Percentiles rank a stretch among this genome's conserved stretches.
These are phyloP conservation scores for Blastocladiella britannica DNA, from an alignment of 192 early-diverging fungal species.

Conservation along the genomic window DNA sequence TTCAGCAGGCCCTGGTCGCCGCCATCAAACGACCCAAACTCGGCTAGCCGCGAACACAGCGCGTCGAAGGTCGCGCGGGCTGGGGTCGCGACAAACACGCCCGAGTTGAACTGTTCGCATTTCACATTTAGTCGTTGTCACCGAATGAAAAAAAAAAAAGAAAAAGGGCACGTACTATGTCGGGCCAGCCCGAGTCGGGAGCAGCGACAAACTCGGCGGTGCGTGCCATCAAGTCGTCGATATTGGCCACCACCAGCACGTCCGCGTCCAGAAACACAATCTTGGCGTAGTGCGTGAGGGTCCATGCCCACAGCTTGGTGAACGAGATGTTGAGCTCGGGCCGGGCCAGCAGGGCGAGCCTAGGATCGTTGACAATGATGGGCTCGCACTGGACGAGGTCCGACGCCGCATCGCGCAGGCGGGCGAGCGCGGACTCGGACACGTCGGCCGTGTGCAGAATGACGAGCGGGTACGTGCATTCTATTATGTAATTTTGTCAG, in stretches of 20 bases:
- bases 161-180: conserved; percentile 9
- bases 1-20: conserved; percentile 94
- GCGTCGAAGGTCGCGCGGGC: conserved; percentile 22
- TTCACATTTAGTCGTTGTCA: not conserved
- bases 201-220: conserved; percentile 54
- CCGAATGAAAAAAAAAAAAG: no score
- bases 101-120: conserved; percentile 65
- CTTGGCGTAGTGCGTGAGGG: conserved; percentile 43
- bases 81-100: conserved; percentile 61
- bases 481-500: no score
- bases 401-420: no score
- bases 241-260: conserved; percentile 50
- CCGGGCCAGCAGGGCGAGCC: conserved; percentile 51
- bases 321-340: conserved; percentile 73
- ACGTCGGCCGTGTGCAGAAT: no score
- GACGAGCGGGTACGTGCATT: no score
- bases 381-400: no score
- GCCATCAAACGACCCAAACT: conserved; percentile 17
- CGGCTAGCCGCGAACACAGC: conserved; percentile 9
- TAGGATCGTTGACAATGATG: conserved; percentile 28
- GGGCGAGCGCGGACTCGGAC: no score
- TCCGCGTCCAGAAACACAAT: conserved; percentile 77
- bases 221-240: conserved; percentile 61
- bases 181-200: conserved; percentile 89
- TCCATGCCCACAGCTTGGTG: conserved; percentile 76